Evolutionary conservation across 805 yeast genomes (phyloP).

Genomic region (Wickerhamomyces bovis): DNA sequence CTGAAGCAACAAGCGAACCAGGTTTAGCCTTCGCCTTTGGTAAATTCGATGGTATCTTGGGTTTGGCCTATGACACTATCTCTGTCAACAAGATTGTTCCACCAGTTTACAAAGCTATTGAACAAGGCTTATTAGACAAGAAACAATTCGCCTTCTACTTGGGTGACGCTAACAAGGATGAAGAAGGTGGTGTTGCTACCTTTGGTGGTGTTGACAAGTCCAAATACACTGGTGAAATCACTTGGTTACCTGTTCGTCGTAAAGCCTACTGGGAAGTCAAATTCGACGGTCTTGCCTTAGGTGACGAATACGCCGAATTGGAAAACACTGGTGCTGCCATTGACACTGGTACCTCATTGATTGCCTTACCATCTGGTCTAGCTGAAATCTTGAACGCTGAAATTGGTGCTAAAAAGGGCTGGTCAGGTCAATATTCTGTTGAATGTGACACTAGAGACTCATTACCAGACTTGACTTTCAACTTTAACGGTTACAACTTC

Average conservation of each 20-base stretch:
- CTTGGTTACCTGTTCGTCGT: slow-evolving; percentile 97
- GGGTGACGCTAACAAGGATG: slow-evolving; percentile 67
- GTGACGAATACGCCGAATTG: slow-evolving; percentile 84
- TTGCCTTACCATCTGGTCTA: slow-evolving; percentile 89
- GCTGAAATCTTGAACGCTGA: slow-evolving; percentile 93
- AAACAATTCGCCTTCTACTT: slow-evolving; percentile 86
- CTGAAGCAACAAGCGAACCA: slow-evolving; percentile 96
- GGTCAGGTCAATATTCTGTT: slow-evolving; percentile 95
- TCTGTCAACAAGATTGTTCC: slow-evolving; percentile 88
- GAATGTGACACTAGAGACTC: slow-evolving; percentile 83
- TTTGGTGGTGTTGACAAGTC: slow-evolving; percentile 89
- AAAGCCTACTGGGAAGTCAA: slow-evolving; percentile 99
- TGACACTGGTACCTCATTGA: slow-evolving; percentile 96
- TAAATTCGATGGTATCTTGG: slow-evolving; percentile 96
- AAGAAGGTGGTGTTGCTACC: slow-evolving; percentile 85
- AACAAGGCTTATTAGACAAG: slow-evolving; percentile 74
- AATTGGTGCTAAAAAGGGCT: slow-evolving; percentile 94
- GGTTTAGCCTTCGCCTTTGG: slow-evolving; percentile 98
- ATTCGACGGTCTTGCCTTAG: slow-evolving; percentile 84
- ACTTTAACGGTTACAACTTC: slow-evolving; percentile 85
- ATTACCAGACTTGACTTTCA: slow-evolving; percentile 90
- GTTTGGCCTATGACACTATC: slow-evolving; percentile 89
- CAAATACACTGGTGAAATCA: slow-evolving; percentile 74
- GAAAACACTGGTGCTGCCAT: slow-evolving; percentile 90
- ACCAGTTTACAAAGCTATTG: slow-evolving; percentile 86